phyloP scores from a whole-genome alignment of 2,329 filamentous ascomycete species.

The Fusarium redolens region DNA sequence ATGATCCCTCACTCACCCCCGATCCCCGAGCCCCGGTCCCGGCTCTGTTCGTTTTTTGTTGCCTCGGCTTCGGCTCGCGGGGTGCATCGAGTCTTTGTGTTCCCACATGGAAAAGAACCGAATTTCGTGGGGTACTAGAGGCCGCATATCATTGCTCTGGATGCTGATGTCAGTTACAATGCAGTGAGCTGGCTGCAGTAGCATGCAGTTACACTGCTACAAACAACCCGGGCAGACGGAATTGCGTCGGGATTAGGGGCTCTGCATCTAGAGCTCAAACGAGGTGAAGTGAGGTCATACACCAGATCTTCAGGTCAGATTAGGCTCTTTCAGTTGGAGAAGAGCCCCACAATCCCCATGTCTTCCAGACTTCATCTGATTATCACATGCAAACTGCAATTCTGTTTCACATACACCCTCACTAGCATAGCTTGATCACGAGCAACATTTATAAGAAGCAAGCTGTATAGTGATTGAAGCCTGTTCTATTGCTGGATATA shows the following conservation, averaged over 20 bases:
- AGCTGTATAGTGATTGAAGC: slow-evolving; percentile 12
- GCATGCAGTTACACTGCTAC: background rate
- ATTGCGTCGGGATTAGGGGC: slow-evolving; percentile 15
- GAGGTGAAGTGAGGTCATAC: slow-evolving; percentile 15
- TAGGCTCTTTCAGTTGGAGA: slow-evolving; percentile 19
- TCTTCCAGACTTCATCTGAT: slow-evolving; percentile 4
- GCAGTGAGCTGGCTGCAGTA: background rate
- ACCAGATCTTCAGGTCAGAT: slow-evolving; percentile 11
- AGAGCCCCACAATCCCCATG: slow-evolving; percentile 33
- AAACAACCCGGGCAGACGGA: slow-evolving; percentile 35
- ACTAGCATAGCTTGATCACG: background rate
- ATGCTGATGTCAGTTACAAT: background rate
- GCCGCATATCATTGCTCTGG: background rate
- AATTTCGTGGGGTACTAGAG: slow-evolving; percentile 18
- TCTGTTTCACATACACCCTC: background rate
- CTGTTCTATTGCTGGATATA: slow-evolving; percentile 33
- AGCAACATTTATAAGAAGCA: background rate
- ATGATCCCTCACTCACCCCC: slow-evolving; percentile 31
- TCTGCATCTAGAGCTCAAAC: slow-evolving; percentile 4
- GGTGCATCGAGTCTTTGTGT: slow-evolving; percentile 24
- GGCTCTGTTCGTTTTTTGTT: slow-evolving; percentile 21
- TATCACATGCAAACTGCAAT: slow-evolving; percentile 40
- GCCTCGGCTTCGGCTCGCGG: slow-evolving; percentile 47
- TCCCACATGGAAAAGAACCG: slow-evolving; percentile 30
- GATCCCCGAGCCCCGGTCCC: slow-evolving; percentile 41